These are phyloP conservation scores for Aspergillus ellipticus DNA, from an alignment of 495 filamentous ascomycete species.

Conservation along the genomic window DNA sequence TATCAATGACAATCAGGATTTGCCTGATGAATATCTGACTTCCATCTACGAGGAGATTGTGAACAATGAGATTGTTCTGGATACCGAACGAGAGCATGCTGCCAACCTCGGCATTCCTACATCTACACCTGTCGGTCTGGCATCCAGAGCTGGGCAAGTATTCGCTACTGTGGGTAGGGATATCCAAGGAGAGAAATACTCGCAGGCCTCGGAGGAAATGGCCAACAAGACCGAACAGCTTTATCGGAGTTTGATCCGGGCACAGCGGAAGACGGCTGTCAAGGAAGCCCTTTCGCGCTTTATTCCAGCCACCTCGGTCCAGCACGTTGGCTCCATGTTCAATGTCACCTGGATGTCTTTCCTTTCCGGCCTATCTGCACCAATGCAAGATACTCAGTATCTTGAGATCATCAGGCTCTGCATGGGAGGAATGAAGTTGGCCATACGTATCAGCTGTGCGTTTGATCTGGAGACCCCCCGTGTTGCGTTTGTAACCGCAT, in stretches of 20 bases:
- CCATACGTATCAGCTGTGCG: conserved; percentile 85
- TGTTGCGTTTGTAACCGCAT: conserved; percentile 87
- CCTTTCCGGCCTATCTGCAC: conserved; percentile 84
- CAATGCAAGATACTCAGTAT: conserved; percentile 88
- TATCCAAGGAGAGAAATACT: conserved; percentile 86
- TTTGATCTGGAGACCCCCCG: conserved; percentile 90
- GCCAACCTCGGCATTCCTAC: conserved; percentile 64
- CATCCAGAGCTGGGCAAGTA: conserved; percentile 82
- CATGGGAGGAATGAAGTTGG: conserved; percentile 91
- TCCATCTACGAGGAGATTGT: conserved; percentile 91
- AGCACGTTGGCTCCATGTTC: conserved; percentile 97
- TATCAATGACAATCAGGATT: conserved; percentile 93
- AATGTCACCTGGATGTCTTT: conserved; percentile 99
- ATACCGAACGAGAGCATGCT: conserved; percentile 83
- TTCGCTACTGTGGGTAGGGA: conserved; percentile 88
- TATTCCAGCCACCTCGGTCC: conserved; percentile 87
- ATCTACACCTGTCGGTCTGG: conserved; percentile 60
- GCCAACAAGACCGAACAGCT: conserved; percentile 81
- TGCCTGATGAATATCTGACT: conserved; percentile 87
- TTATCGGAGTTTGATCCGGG: conserved; percentile 83
- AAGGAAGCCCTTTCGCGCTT: conserved; percentile 69
- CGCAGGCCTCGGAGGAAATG: conserved; percentile 95
- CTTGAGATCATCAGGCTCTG: conserved; percentile 86
- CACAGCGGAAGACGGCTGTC: conserved; percentile 72
- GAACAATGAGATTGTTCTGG: conserved; percentile 88